Conservation (phyloP, 148 eudicot genomes). For the Rhododendron molle region DNA sequence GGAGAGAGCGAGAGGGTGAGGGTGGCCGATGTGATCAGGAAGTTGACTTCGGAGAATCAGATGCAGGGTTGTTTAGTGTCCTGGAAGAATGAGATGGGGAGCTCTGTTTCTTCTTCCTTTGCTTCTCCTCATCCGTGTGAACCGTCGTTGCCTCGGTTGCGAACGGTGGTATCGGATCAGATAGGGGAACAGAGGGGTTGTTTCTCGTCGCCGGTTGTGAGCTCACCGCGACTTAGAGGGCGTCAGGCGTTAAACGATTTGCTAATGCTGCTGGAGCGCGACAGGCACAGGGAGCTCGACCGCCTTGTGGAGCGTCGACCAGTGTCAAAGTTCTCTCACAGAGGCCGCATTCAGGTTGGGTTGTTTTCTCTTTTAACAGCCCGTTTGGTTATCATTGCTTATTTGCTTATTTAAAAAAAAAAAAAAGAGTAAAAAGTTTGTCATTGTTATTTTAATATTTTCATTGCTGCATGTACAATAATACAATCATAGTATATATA, state of each 20-base stretch:
- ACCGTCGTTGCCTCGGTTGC: conserved; percentile 16
- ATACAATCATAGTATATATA: too few species aligned
- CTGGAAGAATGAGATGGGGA: conserved; percentile 13
- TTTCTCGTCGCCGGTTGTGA: conserved; percentile 18
- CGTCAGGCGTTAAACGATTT: conserved; percentile 55
- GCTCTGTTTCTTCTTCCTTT: neutral
- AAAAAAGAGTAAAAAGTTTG: too few species aligned
- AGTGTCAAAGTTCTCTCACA: conserved; percentile 58
- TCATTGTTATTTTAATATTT: neutral
- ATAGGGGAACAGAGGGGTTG: conserved; percentile 19
- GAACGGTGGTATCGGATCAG: conserved; percentile 14
- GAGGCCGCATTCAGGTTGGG: conserved; percentile 74
- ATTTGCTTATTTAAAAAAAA: neutral
- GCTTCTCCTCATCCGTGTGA: neutral
- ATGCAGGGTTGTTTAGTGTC: neutral
- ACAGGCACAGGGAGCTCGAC: conserved; percentile 52
- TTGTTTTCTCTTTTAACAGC: neutral
- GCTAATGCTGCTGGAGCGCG: conserved; percentile 40
- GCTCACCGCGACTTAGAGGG: conserved; percentile 59
- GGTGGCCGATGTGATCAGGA: conserved; percentile 63
- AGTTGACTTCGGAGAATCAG: conserved; percentile 27
- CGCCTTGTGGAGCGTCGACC: conserved; percentile 27
- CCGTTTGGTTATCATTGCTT: neutral
- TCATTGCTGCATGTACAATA: neutral
- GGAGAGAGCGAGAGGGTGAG: conserved; percentile 48